Evolutionary conservation across 192 early-diverging fungal genomes (phyloP).

Genomic region (Polychytrium aggregatum): DNA sequence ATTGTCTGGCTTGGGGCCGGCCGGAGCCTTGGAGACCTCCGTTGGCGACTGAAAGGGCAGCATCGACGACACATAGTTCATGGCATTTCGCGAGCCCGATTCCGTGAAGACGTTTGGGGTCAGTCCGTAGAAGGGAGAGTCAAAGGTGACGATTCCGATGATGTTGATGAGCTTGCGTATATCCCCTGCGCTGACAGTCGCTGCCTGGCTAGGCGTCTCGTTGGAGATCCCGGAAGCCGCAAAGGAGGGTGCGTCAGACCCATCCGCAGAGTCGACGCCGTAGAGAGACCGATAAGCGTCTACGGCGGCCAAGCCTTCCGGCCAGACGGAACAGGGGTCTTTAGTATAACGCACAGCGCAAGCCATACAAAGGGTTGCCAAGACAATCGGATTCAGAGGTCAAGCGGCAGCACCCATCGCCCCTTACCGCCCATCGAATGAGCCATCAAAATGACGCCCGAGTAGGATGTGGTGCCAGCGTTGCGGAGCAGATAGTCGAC

Average conservation of each 20-base stretch:
- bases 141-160: slow-evolving; percentile 34
- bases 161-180: slow-evolving; percentile 30
- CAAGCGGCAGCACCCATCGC: no score
- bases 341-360: no score
- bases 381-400: no score
- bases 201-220: background rate
- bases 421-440: slow-evolving; percentile 45
- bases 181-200: background rate
- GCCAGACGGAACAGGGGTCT: no score
- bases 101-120: slow-evolving; percentile 20
- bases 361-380: slow-evolving; percentile 20
- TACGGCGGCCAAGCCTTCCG: background rate
- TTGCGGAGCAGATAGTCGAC: slow-evolving; percentile 13
- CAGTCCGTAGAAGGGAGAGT: slow-evolving; percentile 43
- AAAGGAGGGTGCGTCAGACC: background rate
- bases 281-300: background rate
- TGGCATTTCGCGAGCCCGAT: slow-evolving; percentile 22
- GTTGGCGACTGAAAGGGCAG: no score
- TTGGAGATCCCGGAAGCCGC: background rate
- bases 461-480: slow-evolving; percentile 9
- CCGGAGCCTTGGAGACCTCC: slow-evolving; percentile 9
- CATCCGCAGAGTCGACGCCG: background rate
- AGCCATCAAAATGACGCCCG: slow-evolving; percentile 27
- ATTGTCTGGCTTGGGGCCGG: slow-evolving; percentile 1
- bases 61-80: slow-evolving; percentile 6